phyloP scores from a whole-genome alignment of 2,329 filamentous ascomycete species.

The Thielaviopsis populi region DNA sequence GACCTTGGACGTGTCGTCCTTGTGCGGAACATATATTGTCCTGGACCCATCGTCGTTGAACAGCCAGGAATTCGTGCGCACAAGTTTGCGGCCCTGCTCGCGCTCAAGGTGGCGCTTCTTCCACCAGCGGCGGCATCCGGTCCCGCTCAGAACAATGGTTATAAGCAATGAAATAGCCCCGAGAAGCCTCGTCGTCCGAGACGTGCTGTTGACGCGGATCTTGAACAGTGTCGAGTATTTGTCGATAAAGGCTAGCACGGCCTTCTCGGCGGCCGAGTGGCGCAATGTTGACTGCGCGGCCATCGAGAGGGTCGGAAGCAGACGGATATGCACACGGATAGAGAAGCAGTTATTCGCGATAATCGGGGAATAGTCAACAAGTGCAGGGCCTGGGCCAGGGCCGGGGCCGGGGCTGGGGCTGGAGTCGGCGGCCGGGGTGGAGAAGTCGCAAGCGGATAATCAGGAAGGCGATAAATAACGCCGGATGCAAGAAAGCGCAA shows the following conservation, averaged over 20 bases:
- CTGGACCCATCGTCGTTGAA: slow-evolving; percentile 88
- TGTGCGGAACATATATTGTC: slow-evolving; percentile 90
- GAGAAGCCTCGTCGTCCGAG: slow-evolving; percentile 56
- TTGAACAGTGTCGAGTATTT: slow-evolving; percentile 42
- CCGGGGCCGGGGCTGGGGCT: neutral
- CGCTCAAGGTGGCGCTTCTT: slow-evolving; percentile 57
- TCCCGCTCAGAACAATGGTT: slow-evolving; percentile 64
- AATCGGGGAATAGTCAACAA: too few relatives aligned
- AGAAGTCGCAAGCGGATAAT: neutral
- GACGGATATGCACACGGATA: too few relatives aligned
- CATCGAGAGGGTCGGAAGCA: slow-evolving; percentile 36
- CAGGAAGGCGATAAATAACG: neutral
- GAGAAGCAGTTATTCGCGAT: too few relatives aligned
- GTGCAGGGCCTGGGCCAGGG: neutral
- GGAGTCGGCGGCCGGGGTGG: neutral
- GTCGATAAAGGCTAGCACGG: slow-evolving; percentile 47
- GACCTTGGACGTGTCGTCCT: slow-evolving; percentile 75
- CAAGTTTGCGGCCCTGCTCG: slow-evolving; percentile 65
- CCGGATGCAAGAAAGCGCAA: neutral
- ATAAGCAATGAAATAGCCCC: slow-evolving; percentile 61
- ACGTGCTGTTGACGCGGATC: slow-evolving; percentile 45
- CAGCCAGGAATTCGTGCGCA: slow-evolving; percentile 83
- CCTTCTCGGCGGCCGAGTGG: slow-evolving; percentile 47
- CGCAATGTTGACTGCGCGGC: slow-evolving; percentile 76
- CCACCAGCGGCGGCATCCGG: slow-evolving; percentile 68